Conservation (phyloP, 306 rosid genomes). For the Castanea mollissima region DNA sequence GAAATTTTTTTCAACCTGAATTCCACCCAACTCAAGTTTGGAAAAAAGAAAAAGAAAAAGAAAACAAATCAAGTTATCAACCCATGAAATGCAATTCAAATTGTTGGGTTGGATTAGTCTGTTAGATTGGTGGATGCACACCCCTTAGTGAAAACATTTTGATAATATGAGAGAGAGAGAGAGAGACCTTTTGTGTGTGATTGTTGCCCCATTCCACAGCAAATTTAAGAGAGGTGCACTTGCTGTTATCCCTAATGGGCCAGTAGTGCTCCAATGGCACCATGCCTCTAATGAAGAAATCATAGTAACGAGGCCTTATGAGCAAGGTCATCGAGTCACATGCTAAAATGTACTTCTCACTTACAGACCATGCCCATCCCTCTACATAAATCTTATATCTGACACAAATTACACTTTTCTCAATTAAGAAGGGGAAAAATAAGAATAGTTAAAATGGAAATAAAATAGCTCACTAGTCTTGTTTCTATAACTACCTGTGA, state of each 20-base stretch:
- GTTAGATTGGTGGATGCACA: too few species aligned
- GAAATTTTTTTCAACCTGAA: too few species aligned
- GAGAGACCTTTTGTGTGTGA: conserved; percentile 39
- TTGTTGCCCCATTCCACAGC: conserved; percentile 85
- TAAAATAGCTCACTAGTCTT: background rate
- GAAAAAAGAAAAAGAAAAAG: too few species aligned
- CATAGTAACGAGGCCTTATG: conserved; percentile 51
- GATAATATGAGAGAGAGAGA: too few species aligned
- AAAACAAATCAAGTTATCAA: too few species aligned
- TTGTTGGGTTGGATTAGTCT: too few species aligned
- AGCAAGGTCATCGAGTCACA: conserved; percentile 62
- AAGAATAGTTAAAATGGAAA: background rate
- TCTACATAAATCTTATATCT: conserved; percentile 76
- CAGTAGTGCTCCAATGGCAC: conserved; percentile 69
- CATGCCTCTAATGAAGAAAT: conserved; percentile 68
- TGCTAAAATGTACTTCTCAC: conserved; percentile 76
- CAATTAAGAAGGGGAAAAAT: background rate
- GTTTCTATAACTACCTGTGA: conserved; percentile 26
- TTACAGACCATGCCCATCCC: conserved; percentile 84
- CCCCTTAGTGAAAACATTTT: background rate
- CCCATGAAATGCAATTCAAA: too few species aligned
- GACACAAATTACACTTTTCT: background rate
- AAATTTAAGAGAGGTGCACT: conserved; percentile 68
- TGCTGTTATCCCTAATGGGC: conserved; percentile 57
- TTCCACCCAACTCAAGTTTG: too few species aligned